phyloP scores from a whole-genome alignment of 2,329 filamentous ascomycete genomes.

The Aspergillus quadrilineatus region DNA sequence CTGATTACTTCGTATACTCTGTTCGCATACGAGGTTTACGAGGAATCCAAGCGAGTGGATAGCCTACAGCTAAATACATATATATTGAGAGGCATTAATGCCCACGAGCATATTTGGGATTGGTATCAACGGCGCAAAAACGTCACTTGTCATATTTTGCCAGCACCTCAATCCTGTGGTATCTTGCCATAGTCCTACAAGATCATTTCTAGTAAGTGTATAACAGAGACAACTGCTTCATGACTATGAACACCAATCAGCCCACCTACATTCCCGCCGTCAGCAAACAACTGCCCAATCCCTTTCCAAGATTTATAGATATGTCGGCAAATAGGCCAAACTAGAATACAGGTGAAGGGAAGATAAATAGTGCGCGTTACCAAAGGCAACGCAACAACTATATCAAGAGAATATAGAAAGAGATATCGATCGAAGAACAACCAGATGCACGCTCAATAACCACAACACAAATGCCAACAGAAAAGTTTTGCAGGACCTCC shows the following conservation, averaged over 20 bases:
- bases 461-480: constrained; percentile 32
- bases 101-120: too few relatives aligned
- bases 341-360: constrained; percentile 17
- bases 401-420: constrained; percentile 11
- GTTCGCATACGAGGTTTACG: neutral
- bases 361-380: neutral
- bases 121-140: too few relatives aligned
- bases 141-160: neutral
- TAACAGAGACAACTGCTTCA: neutral
- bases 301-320: constrained; percentile 2
- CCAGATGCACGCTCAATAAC: constrained; percentile 41
- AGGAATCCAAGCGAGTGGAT: neutral
- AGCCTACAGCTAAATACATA: too few relatives aligned
- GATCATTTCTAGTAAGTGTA: neutral
- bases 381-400: constrained; percentile 9
- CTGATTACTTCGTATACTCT: neutral
- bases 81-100: too few relatives aligned
- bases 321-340: constrained; percentile 11
- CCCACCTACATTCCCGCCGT: neutral
- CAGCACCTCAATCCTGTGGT: neutral
- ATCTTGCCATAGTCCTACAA: neutral
- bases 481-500: constrained; percentile 25
- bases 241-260: neutral
- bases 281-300: neutral
- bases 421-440: constrained; percentile 20